Percentiles rank a stretch among this genome's conserved stretches.
These are phyloP conservation scores for Domatiomyces globalis DNA, from an alignment of 2,329 filamentous ascomycete genomes.

Conservation along the genomic window DNA sequence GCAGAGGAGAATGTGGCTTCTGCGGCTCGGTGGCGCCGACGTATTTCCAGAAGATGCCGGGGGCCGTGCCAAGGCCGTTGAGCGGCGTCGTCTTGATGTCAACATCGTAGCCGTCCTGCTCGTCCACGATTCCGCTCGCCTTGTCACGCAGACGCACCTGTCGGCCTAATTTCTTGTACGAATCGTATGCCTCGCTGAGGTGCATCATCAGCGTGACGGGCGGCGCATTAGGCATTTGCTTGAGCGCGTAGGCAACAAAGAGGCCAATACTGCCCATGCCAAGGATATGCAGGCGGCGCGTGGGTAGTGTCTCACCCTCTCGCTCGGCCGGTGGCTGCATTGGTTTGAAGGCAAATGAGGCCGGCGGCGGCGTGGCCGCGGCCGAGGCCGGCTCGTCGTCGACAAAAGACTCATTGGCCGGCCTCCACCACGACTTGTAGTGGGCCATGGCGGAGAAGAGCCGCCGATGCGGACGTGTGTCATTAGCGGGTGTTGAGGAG, in stretches of 20 bases:
- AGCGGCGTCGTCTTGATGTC: slow-evolving; percentile 21
- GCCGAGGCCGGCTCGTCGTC: neutral
- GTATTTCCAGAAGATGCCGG: slow-evolving; percentile 10
- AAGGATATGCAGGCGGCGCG: slow-evolving; percentile 55
- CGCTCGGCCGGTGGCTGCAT: slow-evolving; percentile 3
- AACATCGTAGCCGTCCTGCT: slow-evolving; percentile 31
- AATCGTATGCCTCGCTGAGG: slow-evolving; percentile 27
- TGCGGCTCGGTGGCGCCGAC: slow-evolving; percentile 6
- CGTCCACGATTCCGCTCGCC: slow-evolving; percentile 28
- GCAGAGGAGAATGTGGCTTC: slow-evolving; percentile 2
- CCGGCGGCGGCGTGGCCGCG: too few species aligned
- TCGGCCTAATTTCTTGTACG: slow-evolving; percentile 22
- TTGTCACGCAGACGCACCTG: slow-evolving; percentile 23
- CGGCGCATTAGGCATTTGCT: slow-evolving; percentile 46
- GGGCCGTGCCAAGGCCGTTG: slow-evolving; percentile 10
- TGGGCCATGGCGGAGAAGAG: neutral
- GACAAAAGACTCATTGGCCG: neutral
- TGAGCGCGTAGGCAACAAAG: slow-evolving; percentile 61
- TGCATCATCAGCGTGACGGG: slow-evolving; percentile 73
- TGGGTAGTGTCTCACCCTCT: slow-evolving; percentile 11
- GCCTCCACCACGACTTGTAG: neutral
- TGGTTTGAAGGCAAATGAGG: neutral
- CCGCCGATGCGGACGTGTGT: neutral
- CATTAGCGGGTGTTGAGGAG: neutral
- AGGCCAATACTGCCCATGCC: slow-evolving; percentile 70